These are phyloP conservation scores for Metschnikowia colocasiae DNA, from an alignment of 805 yeast genomes.

Conservation along the genomic window DNA sequence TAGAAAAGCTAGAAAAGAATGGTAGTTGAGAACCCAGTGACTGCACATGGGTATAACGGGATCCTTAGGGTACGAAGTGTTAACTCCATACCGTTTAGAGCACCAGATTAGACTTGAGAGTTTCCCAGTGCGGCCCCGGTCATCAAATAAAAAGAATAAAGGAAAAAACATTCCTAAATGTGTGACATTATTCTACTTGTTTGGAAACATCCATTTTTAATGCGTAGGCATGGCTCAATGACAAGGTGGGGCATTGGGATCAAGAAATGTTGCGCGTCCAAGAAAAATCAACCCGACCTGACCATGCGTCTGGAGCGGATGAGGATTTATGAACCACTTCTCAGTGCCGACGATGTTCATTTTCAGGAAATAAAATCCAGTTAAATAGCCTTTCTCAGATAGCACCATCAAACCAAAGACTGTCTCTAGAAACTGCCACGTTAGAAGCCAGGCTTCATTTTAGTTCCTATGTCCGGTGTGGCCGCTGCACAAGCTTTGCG, in stretches of 20 bases:
- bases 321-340: neutral
- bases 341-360: neutral
- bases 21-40: too few relatives aligned
- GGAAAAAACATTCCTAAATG: neutral
- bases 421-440: too few relatives aligned
- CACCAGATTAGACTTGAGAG: too few relatives aligned
- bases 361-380: too few relatives aligned
- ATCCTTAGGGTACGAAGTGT: too few relatives aligned
- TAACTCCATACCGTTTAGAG: too few relatives aligned
- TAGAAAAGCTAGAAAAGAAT: too few relatives aligned
- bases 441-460: neutral
- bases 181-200: neutral
- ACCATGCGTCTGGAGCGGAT: neutral
- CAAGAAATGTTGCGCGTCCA: conserved; percentile 6
- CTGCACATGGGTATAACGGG: too few relatives aligned
- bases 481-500: neutral
- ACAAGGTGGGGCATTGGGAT: conserved; percentile 1
- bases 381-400: too few relatives aligned
- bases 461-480: neutral
- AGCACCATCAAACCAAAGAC: too few relatives aligned
- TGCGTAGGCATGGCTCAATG: neutral
- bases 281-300: neutral
- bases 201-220: neutral
- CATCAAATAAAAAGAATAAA: too few relatives aligned
- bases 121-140: too few relatives aligned